Base-by-base conservation (phyloP, 78 protist genomes). In the Planoprotostelium fungivorum region DNA sequence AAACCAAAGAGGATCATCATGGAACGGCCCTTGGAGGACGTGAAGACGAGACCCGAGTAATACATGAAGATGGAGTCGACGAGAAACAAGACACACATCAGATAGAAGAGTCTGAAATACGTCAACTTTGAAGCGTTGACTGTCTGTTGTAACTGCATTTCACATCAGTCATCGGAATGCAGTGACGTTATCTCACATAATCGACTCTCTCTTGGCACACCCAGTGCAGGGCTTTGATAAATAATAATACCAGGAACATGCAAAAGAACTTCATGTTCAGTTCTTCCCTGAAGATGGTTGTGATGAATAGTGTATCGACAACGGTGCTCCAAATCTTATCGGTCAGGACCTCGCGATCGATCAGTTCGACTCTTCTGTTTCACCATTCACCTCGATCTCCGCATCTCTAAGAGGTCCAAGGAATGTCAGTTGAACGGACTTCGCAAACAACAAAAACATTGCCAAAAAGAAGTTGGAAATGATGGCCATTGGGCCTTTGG, bases 241-340 rank as follows among this genome's bases (percentile, higher is more conserved):
- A 91, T 36, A 97, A 90, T 29, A 97, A 92, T 1, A 89, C 38
- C 0, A 94, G 36, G 36, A 97, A 95, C 83, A 94, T 73, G 35
- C 37, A 37, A 34, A 95, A 86, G 37, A 96, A 94, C 39, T 87
- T 90, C 1, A 92, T 38, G 93, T 91, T 86, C 37, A 97, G 92
- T 87, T 97, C 98, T 0, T 96, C 97, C 34, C 98, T 89, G 88
- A 97, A 97, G 38, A 97, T 95, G 36, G 99, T 95, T 89, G 96
- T 91, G 37, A 97, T 97, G 29, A 97, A 92, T n/a, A 93, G 89
- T 9, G 98, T 96, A 94, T 97, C 99, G 16, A 95, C 95, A 31
- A 96, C 86, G n/a, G 99, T 91, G 63, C 89, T 89, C 96, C 96
- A 92, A 29, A 93, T 38, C 83, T 87, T 63, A 84, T 95, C 97